Conservation (phyloP, 225 moss, liverwort and hornwort species). For the Marchantia paleacea region DNA sequence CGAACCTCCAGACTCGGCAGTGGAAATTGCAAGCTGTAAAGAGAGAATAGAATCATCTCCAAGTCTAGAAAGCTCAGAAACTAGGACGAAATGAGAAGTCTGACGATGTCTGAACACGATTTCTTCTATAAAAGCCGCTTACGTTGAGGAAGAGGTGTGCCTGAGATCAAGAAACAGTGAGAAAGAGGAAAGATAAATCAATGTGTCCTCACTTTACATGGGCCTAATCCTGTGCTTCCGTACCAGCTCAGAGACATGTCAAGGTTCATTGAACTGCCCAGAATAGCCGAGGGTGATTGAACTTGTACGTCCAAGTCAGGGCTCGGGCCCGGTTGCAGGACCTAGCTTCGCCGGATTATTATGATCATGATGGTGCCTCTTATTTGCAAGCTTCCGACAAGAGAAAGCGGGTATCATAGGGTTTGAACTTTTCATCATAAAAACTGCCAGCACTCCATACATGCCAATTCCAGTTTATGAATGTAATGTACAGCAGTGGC, state of each 20-base stretch:
- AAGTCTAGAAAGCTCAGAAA: too few species aligned
- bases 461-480: conserved; percentile 5
- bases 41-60: too few species aligned
- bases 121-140: too few species aligned
- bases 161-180: too few species aligned
- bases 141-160: too few species aligned
- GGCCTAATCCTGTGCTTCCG: too few species aligned
- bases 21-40: too few species aligned
- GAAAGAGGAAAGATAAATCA: too few species aligned
- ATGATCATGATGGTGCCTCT: neutral
- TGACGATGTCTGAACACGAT: too few species aligned
- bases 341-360: neutral
- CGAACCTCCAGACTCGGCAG: too few species aligned
- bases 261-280: neutral
- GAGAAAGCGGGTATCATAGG: neutral
- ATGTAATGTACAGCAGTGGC: conserved; percentile 17
- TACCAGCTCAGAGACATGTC: neutral
- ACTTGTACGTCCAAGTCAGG: neutral
- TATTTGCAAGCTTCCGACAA: neutral
- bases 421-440: neutral
- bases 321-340: neutral
- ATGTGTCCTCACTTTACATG: too few species aligned
- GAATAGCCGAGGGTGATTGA: neutral
- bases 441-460: neutral
- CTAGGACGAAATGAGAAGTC: too few species aligned